phyloP scores from a whole-genome alignment of 2,329 filamentous ascomycete genomes.

The Ploettnerulaceae sp. region DNA sequence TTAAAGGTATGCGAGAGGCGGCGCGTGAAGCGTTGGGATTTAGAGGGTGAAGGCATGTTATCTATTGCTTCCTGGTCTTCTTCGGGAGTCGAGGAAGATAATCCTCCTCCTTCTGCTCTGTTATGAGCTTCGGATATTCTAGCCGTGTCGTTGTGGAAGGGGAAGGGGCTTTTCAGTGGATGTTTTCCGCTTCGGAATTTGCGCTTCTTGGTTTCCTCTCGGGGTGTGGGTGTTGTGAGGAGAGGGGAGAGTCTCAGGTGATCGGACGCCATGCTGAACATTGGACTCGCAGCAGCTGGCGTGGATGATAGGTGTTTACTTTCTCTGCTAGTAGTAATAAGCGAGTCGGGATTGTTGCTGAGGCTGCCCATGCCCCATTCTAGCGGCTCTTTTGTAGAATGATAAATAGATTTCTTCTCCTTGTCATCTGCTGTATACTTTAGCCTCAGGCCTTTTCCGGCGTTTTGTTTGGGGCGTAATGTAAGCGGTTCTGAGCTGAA shows the following conservation, averaged over 20 bases:
- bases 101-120: not conserved
- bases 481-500: not conserved
- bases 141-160: no score
- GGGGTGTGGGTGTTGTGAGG: not conserved
- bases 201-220: conserved; percentile 2
- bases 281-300: conserved; percentile 8
- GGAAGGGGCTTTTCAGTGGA: conserved; percentile 22
- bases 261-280: conserved; percentile 11
- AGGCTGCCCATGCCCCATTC: conserved; percentile 4
- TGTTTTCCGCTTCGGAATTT: conserved; percentile 17
- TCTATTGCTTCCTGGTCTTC: not conserved
- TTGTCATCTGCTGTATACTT: not conserved
- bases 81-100: not conserved
- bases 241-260: conserved; percentile 5
- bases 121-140: not conserved
- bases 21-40: conserved; percentile 1
- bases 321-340: not conserved
- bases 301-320: not conserved
- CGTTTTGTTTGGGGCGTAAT: not conserved
- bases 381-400: not conserved
- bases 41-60: conserved; percentile 1
- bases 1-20: conserved; percentile 18
- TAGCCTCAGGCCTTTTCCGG: not conserved
- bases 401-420: not conserved
- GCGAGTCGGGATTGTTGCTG: not conserved